Evolutionary conservation across 495 filamentous ascomycete species (phyloP).

Genomic region (Talaromyces adpressus): DNA sequence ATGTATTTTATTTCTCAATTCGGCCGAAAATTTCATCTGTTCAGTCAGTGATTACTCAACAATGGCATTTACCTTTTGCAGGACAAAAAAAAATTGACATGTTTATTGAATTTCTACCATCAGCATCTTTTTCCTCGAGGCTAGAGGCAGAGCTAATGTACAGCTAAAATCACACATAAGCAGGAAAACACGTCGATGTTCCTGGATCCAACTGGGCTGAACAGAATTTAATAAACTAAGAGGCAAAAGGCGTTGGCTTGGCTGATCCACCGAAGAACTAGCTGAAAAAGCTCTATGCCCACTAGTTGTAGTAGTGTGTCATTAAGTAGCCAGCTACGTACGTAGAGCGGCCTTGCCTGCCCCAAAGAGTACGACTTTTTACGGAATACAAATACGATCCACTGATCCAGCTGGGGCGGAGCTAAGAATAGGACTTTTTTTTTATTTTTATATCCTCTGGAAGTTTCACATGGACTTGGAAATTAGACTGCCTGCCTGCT

Average conservation of each 20-base stretch:
- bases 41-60: background rate
- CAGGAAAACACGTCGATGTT: background rate
- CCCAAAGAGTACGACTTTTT: background rate
- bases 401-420: background rate
- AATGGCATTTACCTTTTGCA: background rate
- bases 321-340: background rate
- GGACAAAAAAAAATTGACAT: background rate
- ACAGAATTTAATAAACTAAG: background rate
- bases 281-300: background rate
- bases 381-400: background rate
- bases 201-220: background rate
- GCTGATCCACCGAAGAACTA: background rate
- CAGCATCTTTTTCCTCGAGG: background rate
- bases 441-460: too few relatives aligned
- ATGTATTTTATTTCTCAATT: background rate
- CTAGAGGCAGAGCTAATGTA: too few relatives aligned
- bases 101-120: background rate
- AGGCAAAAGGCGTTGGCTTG: background rate
- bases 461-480: background rate
- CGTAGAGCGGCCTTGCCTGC: background rate
- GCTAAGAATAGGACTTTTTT: background rate
- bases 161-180: background rate
- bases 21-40: background rate
- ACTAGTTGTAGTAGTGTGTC: background rate
- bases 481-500: background rate